These are phyloP conservation scores for Amoeboaphelidium occidentale DNA, from an alignment of 371 early-diverging fungal genomes.

Conservation along the genomic window DNA sequence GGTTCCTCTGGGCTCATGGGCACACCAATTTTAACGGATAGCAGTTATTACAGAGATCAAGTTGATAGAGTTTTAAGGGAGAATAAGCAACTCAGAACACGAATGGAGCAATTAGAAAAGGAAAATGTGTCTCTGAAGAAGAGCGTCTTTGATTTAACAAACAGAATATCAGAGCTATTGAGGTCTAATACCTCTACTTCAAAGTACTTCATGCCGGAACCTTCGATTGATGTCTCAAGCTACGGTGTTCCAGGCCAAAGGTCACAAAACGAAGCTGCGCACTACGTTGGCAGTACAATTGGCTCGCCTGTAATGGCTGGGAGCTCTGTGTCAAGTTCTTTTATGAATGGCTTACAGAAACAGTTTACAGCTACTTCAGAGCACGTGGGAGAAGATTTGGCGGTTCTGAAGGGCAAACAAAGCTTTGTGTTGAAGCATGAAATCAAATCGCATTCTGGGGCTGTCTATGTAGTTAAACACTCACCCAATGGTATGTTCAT, in stretches of 20 bases:
- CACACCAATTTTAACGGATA: too few relatives aligned
- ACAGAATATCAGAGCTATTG: constrained; percentile 27
- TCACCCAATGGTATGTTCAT: constrained; percentile 51
- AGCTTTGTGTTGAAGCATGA: constrained; percentile 26
- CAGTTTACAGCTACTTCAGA: not conserved
- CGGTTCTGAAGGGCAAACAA: constrained; percentile 11
- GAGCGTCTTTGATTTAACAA: constrained; percentile 53
- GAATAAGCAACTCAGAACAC: too few relatives aligned
- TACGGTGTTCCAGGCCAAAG: too few relatives aligned
- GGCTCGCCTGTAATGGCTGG: constrained; percentile 5
- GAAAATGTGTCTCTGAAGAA: constrained; percentile 61
- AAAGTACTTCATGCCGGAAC: constrained; percentile 9
- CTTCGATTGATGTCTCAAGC: too few relatives aligned
- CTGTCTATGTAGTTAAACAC: constrained; percentile 56
- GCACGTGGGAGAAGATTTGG: not conserved
- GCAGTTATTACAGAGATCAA: too few relatives aligned
- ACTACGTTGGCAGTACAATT: constrained; percentile 5
- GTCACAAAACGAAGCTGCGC: too few relatives aligned
- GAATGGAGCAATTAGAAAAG: too few relatives aligned
- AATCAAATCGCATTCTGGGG: constrained; percentile 45
- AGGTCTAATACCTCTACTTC: constrained; percentile 15
- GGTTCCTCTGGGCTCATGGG: too few relatives aligned
- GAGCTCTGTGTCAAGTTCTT: not conserved
- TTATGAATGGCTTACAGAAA: not conserved
- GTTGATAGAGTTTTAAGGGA: too few relatives aligned